phyloP scores from a whole-genome alignment of 1,284 basidiomycete genomes.

The Pholiota adiposa region DNA sequence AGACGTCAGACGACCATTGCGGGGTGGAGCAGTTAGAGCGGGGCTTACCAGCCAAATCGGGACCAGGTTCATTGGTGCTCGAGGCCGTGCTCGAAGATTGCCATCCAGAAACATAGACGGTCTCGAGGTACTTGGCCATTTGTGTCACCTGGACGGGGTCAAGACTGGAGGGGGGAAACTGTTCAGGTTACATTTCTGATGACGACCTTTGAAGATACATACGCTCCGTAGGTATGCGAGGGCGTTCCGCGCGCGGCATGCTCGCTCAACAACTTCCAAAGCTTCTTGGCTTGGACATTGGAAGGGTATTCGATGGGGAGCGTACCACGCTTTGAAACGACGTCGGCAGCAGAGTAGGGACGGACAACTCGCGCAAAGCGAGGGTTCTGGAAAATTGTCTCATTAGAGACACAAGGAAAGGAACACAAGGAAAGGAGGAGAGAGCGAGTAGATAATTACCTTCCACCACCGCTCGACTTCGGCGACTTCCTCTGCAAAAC shows the following conservation, averaged over 20 bases:
- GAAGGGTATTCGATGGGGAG: constrained; percentile 88
- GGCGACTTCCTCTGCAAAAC: constrained; percentile 83
- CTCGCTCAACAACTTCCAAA: constrained; percentile 72
- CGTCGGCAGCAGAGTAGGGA: constrained; percentile 92
- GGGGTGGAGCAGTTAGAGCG: background rate
- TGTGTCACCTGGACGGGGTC: constrained; percentile 98
- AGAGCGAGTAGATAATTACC: constrained; percentile 48
- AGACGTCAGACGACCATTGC: constrained; percentile 3
- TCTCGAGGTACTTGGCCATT: constrained; percentile 99
- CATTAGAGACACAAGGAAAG: constrained; percentile 1
- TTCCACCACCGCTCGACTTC: constrained; percentile 93
- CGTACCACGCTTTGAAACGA: constrained; percentile 94
- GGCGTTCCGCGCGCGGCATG: constrained; percentile 77
- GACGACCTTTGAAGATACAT: constrained; percentile 43
- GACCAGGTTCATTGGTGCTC: constrained; percentile 93
- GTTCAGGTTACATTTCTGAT: background rate
- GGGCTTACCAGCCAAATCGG: constrained; percentile 88
- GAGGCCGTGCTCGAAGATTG: constrained; percentile 93
- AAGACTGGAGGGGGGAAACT: constrained; percentile 54
- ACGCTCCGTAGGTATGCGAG: constrained; percentile 97
- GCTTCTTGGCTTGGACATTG: constrained; percentile 85
- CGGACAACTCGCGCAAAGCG: constrained; percentile 87
- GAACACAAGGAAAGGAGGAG: background rate
- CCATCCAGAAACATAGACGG: constrained; percentile 98
- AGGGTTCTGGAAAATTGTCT: constrained; percentile 58